A percentile compares a stretch with the other conserved stretches of the same genome.
These are phyloP conservation scores for Hysterium pulicare DNA, from an alignment of 2,329 filamentous ascomycete species.

Conservation along the genomic window DNA sequence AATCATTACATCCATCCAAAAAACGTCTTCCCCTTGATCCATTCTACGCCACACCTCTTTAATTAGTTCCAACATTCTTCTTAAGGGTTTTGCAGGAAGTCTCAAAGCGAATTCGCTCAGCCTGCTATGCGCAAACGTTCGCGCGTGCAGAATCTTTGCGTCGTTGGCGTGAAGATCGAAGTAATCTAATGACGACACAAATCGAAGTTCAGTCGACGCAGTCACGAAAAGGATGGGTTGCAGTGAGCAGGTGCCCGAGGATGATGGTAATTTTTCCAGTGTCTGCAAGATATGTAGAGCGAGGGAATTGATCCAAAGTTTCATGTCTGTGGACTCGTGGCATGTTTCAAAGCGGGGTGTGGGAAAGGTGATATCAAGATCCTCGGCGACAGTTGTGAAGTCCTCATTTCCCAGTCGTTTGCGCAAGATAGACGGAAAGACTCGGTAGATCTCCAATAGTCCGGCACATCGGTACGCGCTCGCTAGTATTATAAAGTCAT, in stretches of 20 bases:
- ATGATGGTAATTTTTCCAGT: conserved; percentile 49
- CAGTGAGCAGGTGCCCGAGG: conserved; percentile 53
- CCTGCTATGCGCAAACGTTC: conserved; percentile 49
- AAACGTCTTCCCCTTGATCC: conserved; percentile 49
- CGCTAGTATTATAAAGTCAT: conserved; percentile 52
- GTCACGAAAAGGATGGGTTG: conserved; percentile 54
- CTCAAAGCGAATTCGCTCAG: conserved; percentile 45
- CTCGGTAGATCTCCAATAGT: conserved; percentile 53
- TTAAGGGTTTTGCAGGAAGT: conserved; percentile 52
- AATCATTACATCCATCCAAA: conserved; percentile 57
- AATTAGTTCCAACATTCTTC: conserved; percentile 49
- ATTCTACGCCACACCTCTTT: conserved; percentile 53
- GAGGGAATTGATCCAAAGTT: conserved; percentile 49
- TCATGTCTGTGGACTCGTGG: conserved; percentile 31
- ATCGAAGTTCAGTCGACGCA: conserved; percentile 49
- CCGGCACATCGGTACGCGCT: conserved; percentile 53
- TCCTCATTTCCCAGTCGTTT: conserved; percentile 38
- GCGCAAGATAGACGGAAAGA: conserved; percentile 51
- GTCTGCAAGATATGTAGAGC: conserved; percentile 50
- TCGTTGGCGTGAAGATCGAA: conserved; percentile 43
- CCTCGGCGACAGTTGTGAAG: conserved; percentile 13
- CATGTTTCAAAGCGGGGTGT: conserved; percentile 31
- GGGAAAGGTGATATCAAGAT: conserved; percentile 14
- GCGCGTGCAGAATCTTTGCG: conserved; percentile 41
- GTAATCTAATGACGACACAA: conserved; percentile 38